These are phyloP conservation scores for Musa acuminata DNA, from an alignment of 176 grass and related monocot species.

Conservation along the genomic window DNA sequence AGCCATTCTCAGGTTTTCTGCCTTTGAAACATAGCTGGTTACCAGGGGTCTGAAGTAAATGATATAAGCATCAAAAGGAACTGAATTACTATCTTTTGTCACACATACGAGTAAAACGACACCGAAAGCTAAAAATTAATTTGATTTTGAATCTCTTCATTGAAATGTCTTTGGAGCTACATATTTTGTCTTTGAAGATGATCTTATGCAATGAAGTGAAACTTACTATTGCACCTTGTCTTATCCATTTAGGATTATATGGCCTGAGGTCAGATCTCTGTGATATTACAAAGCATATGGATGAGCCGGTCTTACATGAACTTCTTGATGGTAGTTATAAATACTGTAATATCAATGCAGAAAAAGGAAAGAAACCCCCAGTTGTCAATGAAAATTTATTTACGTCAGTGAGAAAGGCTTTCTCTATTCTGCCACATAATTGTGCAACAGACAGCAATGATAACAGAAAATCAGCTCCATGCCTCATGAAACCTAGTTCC, in stretches of 20 bases:
- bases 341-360: conserved; percentile 57
- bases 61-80: background rate
- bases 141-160: background rate
- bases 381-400: conserved; percentile 53
- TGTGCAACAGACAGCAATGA: conserved; percentile 23
- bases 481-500: conserved; percentile 35
- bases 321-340: conserved; percentile 71
- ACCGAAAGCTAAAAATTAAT: background rate
- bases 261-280: conserved; percentile 67
- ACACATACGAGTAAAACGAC: background rate
- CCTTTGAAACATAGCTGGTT: background rate
- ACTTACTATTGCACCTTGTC: conserved; percentile 21
- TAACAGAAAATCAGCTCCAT: conserved; percentile 40
- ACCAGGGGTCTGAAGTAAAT: background rate
- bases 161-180: background rate
- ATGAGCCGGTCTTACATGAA: conserved; percentile 54
- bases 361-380: conserved; percentile 63
- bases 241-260: conserved; percentile 54
- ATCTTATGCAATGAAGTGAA: background rate
- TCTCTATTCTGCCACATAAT: conserved; percentile 55
- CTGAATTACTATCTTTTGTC: background rate
- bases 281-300: conserved; percentile 71
- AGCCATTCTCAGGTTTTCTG: background rate
- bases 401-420: conserved; percentile 54
- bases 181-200: background rate